Base-by-base conservation (phyloP, 176 grass and related monocot genomes). In the Triticum monococcum region DNA sequence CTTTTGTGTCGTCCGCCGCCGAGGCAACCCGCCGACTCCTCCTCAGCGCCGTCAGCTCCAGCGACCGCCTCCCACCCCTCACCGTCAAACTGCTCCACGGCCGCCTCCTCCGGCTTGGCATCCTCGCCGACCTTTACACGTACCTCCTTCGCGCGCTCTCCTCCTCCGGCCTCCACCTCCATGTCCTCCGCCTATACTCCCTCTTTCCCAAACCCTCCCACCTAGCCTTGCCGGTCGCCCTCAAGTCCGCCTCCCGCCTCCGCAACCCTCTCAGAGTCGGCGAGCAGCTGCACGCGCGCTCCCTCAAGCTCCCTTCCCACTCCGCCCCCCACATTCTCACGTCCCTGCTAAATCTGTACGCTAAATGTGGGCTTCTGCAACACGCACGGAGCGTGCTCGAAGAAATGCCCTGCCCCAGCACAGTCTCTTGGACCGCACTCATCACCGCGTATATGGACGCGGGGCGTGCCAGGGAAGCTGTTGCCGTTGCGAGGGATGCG, bases 221-320 rank as follows among this genome's bases (percentile, higher is more conserved):
- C 79, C 82, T 92, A 71, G 92, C 88, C 61, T 88, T 92, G 20
- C 88, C 90, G 9, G 35, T 87, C 16, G 90, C 85, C 20, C 48
- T 95, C 88, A 95, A 92, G 71, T 52, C 90, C 43, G 87, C 88
- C 68, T 85, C 90, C 23, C 90, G 88, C 12, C 88, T 95, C 12
- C 64, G 46, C 28, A 22, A 59, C 33, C 57, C 84, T 22, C 82
- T 90, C 80, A 5, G 0, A 9, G 26, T 45, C 59, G 93, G 90
- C 54, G 66, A 16, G 32, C 76, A 84, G 48, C 84, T 95, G 37
- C 93, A 95, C 14, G 73, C 83, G 8, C 43, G 87, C 64, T 74
- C 84, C 33, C 35, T 95, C 76, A 92, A 95, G 79, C 76, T 85
- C 5, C 88, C 86, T 8, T 86, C 63, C 65, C 57, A 89, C 57